Conservation (phyloP, 2,329 filamentous ascomycete genomes). For the Remersonia thermophila region DNA sequence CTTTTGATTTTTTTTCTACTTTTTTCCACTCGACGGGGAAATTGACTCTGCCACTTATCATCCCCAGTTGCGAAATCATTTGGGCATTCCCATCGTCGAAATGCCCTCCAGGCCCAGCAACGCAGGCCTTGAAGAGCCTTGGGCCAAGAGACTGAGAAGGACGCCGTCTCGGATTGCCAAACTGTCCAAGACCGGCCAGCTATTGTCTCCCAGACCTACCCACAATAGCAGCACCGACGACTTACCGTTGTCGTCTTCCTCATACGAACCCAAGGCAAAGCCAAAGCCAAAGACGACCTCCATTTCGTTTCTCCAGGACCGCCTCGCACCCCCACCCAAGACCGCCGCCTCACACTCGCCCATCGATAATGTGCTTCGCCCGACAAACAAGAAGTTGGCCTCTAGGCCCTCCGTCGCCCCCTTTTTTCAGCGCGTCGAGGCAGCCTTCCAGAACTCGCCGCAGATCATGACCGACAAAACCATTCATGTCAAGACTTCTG, state of each 20-base stretch:
- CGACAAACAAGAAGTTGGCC: background rate
- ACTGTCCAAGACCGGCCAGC: background rate
- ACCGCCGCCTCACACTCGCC: background rate
- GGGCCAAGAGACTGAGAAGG: conserved; percentile 4
- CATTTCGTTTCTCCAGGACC: conserved; percentile 7
- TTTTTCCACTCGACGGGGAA: background rate
- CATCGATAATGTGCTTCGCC: too few relatives aligned
- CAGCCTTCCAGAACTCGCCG: conserved; percentile 6
- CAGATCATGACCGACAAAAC: background rate
- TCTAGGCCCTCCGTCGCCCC: conserved; percentile 10
- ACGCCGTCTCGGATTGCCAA: conserved; percentile 4
- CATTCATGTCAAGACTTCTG: background rate
- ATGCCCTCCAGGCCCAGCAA: conserved; percentile 2
- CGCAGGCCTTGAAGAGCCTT: conserved; percentile 1
- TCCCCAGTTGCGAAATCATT: background rate
- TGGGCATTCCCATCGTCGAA: background rate
- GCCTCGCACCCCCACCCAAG: conserved; percentile 1
- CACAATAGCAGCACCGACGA: conserved; percentile 8
- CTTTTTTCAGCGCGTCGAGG: conserved; percentile 10
- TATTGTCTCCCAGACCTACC: conserved; percentile 8
- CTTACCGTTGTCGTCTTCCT: conserved; percentile 1
- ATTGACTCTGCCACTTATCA: too few relatives aligned
- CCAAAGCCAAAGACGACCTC: background rate
- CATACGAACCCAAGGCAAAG: conserved; percentile 1
- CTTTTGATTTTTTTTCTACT: background rate